A percentile compares a stretch with the other conserved stretches of the same genome.
These are phyloP conservation scores for Candida arabinofermentans DNA, from an alignment of 805 yeast genomes.

Conservation along the genomic window DNA sequence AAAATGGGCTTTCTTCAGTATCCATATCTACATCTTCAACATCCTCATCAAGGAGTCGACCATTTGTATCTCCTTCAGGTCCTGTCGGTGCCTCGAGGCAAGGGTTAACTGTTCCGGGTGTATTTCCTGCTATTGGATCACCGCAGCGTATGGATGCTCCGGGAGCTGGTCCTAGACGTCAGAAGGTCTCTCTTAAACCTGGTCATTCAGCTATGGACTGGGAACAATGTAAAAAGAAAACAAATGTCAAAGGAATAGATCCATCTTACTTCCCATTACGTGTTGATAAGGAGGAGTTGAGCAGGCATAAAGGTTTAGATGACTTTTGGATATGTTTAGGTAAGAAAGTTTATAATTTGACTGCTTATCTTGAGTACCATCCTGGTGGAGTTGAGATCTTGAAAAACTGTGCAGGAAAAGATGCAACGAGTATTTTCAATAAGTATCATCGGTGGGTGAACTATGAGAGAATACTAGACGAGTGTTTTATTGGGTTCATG, in stretches of 20 bases:
- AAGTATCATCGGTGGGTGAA: slow-evolving; percentile 74
- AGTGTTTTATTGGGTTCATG: slow-evolving; percentile 68
- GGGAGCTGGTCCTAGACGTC: slow-evolving; percentile 24
- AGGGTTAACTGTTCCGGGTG: neutral
- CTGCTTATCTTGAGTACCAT: slow-evolving; percentile 79
- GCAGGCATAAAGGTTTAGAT: slow-evolving; percentile 49
- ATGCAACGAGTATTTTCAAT: slow-evolving; percentile 73
- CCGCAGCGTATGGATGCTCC: slow-evolving; percentile 16
- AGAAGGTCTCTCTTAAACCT: slow-evolving; percentile 63
- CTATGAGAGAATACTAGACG: slow-evolving; percentile 73
- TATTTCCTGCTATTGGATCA: slow-evolving; percentile 17
- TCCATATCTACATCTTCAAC: neutral
- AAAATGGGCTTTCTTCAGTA: slow-evolving; percentile 1
- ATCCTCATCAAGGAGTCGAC: slow-evolving; percentile 5
- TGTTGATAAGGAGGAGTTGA: slow-evolving; percentile 54
- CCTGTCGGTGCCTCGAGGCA: neutral
- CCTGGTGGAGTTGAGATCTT: slow-evolving; percentile 89
- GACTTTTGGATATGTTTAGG: slow-evolving; percentile 87
- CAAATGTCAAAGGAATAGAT: slow-evolving; percentile 49
- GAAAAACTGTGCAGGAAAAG: slow-evolving; percentile 76
- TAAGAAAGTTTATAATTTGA: slow-evolving; percentile 81
- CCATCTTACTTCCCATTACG: slow-evolving; percentile 48
- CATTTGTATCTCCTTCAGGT: slow-evolving; percentile 13
- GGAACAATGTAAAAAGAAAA: slow-evolving; percentile 57
- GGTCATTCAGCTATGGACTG: slow-evolving; percentile 88